Evolutionary conservation across 805 yeast genomes (phyloP).

Genomic region (Teunomyces funiuensis): DNA sequence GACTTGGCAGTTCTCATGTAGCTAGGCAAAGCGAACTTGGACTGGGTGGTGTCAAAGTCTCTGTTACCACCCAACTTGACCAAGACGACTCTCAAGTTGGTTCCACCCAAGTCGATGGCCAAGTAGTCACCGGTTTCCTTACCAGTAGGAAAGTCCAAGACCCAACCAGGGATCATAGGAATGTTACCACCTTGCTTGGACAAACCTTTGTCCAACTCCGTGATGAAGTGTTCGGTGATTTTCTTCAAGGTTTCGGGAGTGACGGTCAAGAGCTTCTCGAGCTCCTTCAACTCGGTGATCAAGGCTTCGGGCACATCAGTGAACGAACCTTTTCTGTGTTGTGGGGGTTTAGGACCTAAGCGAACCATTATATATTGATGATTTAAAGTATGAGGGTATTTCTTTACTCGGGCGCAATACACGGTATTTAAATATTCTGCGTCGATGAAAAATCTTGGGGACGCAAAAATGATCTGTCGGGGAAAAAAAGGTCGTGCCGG

Average conservation of each 20-base stretch:
- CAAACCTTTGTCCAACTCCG: constrained; percentile 81
- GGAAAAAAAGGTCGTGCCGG: constrained; percentile 4
- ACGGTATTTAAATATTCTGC: constrained; percentile 1
- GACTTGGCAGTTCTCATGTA: constrained; percentile 74
- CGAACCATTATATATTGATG: too few species aligned
- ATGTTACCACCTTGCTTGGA: constrained; percentile 76
- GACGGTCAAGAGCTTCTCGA: constrained; percentile 65
- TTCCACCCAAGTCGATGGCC: constrained; percentile 97
- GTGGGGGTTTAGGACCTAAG: constrained; percentile 82
- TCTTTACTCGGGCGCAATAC: background rate
- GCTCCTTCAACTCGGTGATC: constrained; percentile 53
- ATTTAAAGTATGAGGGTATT: too few species aligned
- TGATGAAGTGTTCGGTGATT: constrained; percentile 73
- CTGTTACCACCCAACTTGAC: constrained; percentile 81
- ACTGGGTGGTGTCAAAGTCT: constrained; percentile 81
- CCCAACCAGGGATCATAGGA: constrained; percentile 99
- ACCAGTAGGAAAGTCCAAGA: constrained; percentile 90
- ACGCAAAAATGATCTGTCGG: constrained; percentile 2
- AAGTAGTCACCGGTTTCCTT: constrained; percentile 83
- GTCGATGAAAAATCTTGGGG: constrained; percentile 4
- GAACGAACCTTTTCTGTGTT: constrained; percentile 64
- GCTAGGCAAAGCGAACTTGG: constrained; percentile 79
- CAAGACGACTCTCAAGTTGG: constrained; percentile 89
- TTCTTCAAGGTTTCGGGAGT: constrained; percentile 56
- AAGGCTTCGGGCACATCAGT: constrained; percentile 66